phyloP scores from a whole-genome alignment of 2,329 filamentous ascomycete genomes.

The Fusarium sp. region DNA sequence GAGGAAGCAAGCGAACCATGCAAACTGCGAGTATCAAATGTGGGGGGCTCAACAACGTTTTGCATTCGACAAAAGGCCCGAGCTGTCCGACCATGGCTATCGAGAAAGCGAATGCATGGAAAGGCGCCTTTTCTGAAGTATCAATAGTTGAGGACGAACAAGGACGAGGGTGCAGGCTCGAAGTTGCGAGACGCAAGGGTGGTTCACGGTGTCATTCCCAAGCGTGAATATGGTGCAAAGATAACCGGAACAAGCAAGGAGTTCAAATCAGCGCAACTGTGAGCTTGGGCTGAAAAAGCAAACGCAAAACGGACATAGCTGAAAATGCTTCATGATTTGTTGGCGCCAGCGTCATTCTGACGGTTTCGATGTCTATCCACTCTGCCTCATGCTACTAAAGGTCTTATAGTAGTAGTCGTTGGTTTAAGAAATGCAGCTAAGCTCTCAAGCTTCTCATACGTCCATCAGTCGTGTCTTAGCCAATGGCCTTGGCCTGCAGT shows the following conservation, averaged over 20 bases:
- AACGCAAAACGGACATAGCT: conserved; percentile 24
- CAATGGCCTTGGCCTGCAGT: conserved; percentile 4
- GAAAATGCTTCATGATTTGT: conserved; percentile 36
- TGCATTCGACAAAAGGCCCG: conserved; percentile 14
- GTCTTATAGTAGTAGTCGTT: conserved; percentile 4
- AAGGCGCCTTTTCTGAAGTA: conserved; percentile 2
- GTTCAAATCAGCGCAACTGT: neutral
- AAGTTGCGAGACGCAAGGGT: conserved; percentile 31
- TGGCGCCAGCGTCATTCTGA: conserved; percentile 33
- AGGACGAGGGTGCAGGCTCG: conserved; percentile 12
- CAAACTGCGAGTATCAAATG: conserved; percentile 24
- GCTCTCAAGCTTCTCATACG: conserved; percentile 16
- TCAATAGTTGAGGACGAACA: conserved; percentile 16
- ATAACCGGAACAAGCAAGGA: conserved; percentile 10
- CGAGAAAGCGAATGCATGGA: neutral
- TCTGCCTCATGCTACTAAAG: conserved; percentile 16
- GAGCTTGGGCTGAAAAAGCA: conserved; percentile 18
- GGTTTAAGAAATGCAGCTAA: conserved; percentile 15
- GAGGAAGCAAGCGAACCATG: conserved; percentile 25
- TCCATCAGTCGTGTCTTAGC: conserved; percentile 6
- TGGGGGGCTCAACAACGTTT: conserved; percentile 15
- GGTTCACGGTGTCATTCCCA: conserved; percentile 39
- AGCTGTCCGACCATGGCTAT: neutral
- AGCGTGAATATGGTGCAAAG: conserved; percentile 42
- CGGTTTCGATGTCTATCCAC: conserved; percentile 1